These are phyloP conservation scores for Crithidia brevicula DNA, from an alignment of 208 protist genomes.

Conservation along the genomic window DNA sequence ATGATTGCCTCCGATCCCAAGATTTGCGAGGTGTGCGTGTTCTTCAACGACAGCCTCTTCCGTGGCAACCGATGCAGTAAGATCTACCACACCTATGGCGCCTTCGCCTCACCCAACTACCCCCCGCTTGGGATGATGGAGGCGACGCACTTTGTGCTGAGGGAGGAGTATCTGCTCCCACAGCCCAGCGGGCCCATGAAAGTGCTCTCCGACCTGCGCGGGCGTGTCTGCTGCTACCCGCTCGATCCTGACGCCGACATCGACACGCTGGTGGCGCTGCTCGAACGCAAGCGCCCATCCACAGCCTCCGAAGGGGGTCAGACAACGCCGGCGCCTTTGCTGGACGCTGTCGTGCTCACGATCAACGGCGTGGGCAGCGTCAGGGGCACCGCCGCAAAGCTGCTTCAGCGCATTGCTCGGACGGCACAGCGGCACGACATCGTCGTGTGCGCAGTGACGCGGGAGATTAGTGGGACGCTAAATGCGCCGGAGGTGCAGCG, in stretches of 20 bases:
- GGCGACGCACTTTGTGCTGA: slow-evolving; percentile 61
- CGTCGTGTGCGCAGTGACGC: slow-evolving; percentile 46
- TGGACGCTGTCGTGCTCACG: slow-evolving; percentile 63
- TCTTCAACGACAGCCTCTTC: slow-evolving; percentile 94
- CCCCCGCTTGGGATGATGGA: slow-evolving; percentile 88
- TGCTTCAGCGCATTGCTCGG: slow-evolving; percentile 43
- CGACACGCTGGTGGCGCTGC: slow-evolving; percentile 41
- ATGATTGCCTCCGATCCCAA: slow-evolving; percentile 84
- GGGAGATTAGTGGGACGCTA: slow-evolving; percentile 48
- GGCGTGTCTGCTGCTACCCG: slow-evolving; percentile 48
- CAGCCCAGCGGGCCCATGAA: slow-evolving; percentile 55
- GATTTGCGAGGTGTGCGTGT: slow-evolving; percentile 95
- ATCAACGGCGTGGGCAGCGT: slow-evolving; percentile 53
- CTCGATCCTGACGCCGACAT: slow-evolving; percentile 57
- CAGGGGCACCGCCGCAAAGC: slow-evolving; percentile 18
- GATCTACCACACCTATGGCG: slow-evolving; percentile 78
- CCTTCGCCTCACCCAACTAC: slow-evolving; percentile 92
- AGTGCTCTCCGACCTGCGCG: slow-evolving; percentile 55
- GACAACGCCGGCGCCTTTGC: slow-evolving; percentile 18
- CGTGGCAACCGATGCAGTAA: slow-evolving; percentile 95
- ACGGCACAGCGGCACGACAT: slow-evolving; percentile 29
- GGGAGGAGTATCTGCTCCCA: slow-evolving; percentile 50
- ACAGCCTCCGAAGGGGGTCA: neutral
- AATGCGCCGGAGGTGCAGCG: slow-evolving; percentile 37
- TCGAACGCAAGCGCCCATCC: slow-evolving; percentile 24